Conservation (phyloP, 2,329 filamentous ascomycete genomes). For the Beauveria varroae region DNA sequence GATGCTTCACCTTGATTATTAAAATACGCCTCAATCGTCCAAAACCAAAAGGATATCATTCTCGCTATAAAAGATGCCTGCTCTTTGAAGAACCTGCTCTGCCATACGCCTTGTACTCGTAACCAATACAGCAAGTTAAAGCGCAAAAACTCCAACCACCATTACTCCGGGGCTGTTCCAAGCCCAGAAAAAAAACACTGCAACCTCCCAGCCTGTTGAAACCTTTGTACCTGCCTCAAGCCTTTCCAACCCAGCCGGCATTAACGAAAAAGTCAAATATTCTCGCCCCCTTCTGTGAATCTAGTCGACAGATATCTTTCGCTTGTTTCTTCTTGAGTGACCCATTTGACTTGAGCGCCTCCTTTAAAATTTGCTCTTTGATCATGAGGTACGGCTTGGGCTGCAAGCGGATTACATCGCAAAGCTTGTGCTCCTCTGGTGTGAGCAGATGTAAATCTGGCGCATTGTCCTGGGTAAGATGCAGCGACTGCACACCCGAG, state of each 20-base stretch:
- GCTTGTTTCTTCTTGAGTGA: slow-evolving; percentile 90
- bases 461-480: slow-evolving; percentile 66
- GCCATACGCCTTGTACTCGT: background rate
- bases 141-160: background rate
- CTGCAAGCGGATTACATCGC: slow-evolving; percentile 73
- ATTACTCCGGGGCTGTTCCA: background rate
- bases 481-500: slow-evolving; percentile 54
- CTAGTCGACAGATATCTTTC: slow-evolving; percentile 75
- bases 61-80: slow-evolving; percentile 3
- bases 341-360: slow-evolving; percentile 83
- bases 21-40: background rate
- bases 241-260: slow-evolving; percentile 85
- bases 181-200: background rate
- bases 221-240: slow-evolving; percentile 31
- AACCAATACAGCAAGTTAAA: background rate
- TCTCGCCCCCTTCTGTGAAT: slow-evolving; percentile 74
- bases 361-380: slow-evolving; percentile 86
- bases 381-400: slow-evolving; percentile 94
- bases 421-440: slow-evolving; percentile 77
- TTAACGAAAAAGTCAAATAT: slow-evolving; percentile 95
- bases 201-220: background rate
- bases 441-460: slow-evolving; percentile 81
- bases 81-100: background rate
- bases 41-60: slow-evolving; percentile 12
- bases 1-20: background rate